phyloP scores from a whole-genome alignment of 2,329 filamentous ascomycete species.

The Penicillium sp. region DNA sequence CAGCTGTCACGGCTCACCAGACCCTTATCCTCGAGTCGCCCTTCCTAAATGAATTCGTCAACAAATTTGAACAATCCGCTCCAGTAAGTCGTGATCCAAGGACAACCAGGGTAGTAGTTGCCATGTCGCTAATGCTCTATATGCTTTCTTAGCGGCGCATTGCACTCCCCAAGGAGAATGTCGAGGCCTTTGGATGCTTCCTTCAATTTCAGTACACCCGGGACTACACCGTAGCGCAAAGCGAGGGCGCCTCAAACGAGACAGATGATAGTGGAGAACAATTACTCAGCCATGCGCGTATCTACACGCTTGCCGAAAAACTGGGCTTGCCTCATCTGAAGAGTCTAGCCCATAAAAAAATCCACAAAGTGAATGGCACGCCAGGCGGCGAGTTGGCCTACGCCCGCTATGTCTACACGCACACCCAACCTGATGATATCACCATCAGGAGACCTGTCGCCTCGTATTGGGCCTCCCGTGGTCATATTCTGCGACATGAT shows the following conservation, averaged over 20 bases:
- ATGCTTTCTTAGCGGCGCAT: constrained; percentile 59
- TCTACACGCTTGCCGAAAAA: constrained; percentile 86
- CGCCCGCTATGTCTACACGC: constrained; percentile 83
- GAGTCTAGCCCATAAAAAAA: constrained; percentile 80
- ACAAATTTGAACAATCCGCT: constrained; percentile 61
- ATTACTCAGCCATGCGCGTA: constrained; percentile 82
- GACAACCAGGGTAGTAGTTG: neutral
- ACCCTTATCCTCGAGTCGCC: constrained; percentile 72
- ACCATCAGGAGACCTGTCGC: constrained; percentile 79
- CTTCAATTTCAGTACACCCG: constrained; percentile 82
- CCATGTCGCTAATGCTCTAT: neutral
- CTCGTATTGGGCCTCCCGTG: constrained; percentile 84
- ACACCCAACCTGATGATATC: constrained; percentile 68
- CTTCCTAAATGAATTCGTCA: constrained; percentile 67
- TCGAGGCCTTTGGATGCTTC: constrained; percentile 75
- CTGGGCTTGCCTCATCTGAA: constrained; percentile 69
- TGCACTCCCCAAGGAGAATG: constrained; percentile 65
- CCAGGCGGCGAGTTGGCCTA: constrained; percentile 90
- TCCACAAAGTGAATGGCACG: constrained; percentile 85
- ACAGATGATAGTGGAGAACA: constrained; percentile 79
- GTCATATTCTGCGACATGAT: constrained; percentile 79
- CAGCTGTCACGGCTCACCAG: constrained; percentile 76
- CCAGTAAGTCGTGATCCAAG: constrained; percentile 51
- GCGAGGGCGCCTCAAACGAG: constrained; percentile 62
- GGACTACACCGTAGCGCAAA: constrained; percentile 75